Conservation (phyloP, 2,329 filamentous ascomycete species). For the Fusarium annulatum region DNA sequence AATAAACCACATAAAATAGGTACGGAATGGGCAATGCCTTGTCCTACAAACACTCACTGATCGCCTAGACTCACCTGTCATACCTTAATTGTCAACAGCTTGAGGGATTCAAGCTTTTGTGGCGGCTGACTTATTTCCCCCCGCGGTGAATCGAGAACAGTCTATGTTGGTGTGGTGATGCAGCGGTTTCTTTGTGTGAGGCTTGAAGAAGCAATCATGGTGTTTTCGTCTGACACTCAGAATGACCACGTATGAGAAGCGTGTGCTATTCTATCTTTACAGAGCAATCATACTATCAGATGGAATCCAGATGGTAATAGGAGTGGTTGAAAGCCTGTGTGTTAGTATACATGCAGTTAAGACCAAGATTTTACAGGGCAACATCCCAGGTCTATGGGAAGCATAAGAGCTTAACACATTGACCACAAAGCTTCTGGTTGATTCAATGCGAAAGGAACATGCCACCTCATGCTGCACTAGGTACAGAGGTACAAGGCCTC, state of each 20-base stretch:
- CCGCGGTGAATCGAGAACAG: background rate
- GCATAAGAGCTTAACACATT: background rate
- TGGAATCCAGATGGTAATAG: too few species aligned
- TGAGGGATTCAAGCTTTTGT: slow-evolving; percentile 1
- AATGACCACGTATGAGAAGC: background rate
- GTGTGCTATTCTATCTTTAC: background rate
- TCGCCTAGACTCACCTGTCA: background rate
- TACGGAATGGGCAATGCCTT: background rate
- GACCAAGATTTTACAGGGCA: background rate
- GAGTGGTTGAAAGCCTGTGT: background rate
- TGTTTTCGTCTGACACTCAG: background rate
- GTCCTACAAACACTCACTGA: background rate
- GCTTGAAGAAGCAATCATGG: background rate
- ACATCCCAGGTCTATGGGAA: background rate
- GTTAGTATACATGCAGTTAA: background rate
- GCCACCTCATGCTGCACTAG: too few species aligned
- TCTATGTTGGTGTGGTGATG: background rate
- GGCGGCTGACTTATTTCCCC: slow-evolving; percentile 1
- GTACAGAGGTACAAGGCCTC: background rate
- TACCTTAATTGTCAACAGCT: background rate
- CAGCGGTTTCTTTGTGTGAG: background rate
- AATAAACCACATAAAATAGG: background rate
- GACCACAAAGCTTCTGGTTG: background rate
- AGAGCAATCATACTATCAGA: background rate
- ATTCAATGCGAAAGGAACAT: background rate